phyloP scores from a whole-genome alignment of 208 protist genomes.

The Wallacemonas sp. region DNA sequence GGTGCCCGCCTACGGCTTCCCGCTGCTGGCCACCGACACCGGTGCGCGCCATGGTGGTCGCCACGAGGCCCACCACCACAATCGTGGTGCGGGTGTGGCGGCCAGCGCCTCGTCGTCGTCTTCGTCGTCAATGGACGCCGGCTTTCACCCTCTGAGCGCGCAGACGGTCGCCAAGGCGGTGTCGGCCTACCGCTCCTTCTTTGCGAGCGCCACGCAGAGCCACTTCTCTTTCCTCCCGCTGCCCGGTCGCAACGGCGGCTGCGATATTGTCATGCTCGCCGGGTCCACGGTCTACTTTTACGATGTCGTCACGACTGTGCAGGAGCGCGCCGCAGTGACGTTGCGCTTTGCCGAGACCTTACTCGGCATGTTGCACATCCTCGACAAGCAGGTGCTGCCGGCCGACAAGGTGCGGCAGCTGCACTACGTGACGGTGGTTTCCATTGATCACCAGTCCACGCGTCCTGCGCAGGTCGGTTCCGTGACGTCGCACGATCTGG shows the following conservation, averaged over 20 bases:
- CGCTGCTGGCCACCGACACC: conserved; percentile 65
- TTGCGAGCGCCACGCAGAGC: conserved; percentile 51
- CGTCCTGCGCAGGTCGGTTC: conserved; percentile 9
- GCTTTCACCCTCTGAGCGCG: conserved; percentile 43
- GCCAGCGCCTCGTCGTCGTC: conserved; percentile 6
- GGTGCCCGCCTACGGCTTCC: conserved; percentile 82
- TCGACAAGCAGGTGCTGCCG: conserved; percentile 66
- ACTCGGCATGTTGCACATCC: conserved; percentile 73
- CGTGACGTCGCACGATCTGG: conserved; percentile 21
- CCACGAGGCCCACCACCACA: conserved; percentile 5
- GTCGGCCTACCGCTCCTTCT: conserved; percentile 75
- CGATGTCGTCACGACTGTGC: conserved; percentile 64
- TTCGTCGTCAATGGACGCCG: conserved; percentile 18
- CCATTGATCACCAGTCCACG: conserved; percentile 52
- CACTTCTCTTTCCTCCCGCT: conserved; percentile 69
- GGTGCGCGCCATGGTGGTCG: conserved; percentile 36
- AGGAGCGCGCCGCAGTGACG: conserved; percentile 45
- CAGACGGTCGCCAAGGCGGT: conserved; percentile 73
- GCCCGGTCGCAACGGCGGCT: conserved; percentile 76
- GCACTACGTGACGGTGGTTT: conserved; percentile 79
- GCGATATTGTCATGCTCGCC: conserved; percentile 76
- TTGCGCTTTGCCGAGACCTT: conserved; percentile 77
- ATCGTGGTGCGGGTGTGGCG: background rate
- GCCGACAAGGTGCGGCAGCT: conserved; percentile 58
- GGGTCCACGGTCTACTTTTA: conserved; percentile 70